Evolutionary conservation across 306 rosid genomes (phyloP), one percentile per base, ranked within the genome.

Genomic region (Acacia acuminata): DNA sequence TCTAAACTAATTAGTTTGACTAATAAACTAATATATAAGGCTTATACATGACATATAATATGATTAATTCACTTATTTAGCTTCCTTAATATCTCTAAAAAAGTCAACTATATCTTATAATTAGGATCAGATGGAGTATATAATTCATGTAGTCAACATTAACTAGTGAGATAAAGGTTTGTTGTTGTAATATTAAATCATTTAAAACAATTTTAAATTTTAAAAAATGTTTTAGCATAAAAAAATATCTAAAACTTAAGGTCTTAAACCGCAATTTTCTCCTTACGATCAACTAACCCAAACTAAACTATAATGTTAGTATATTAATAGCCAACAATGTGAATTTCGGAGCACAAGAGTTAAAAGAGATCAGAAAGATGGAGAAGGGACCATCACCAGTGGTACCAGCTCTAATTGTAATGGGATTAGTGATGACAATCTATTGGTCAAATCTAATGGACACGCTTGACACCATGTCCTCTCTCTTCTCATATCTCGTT

Each of bases 311-410:
- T 42, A 51, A 79, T 75, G 30, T n/a, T n/a, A 30, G 32, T 30
- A 84, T 77, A 76, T 78, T 61, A 25, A 25, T 61, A 61, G 27
- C 1, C 22, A 77, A 38, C 72, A 65, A 27, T 13, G 38, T 63
- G 15, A 56, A 30, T 20, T 2, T 24, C 20, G 60, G 5, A 71
- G 3, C 51, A 45, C 34, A 36, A 2, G 30, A 58, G 58, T 10
- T 11, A 3, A 4, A 4, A 58, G 65, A 81, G 73, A 61, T 30
- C 2, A 77, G 30, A 56, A n/a, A 71, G 38, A 92, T 90, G 97
- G 86, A 83, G 30, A 85, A 72, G 45, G 97, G 93, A 16, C 98
- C 98, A 75, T 95, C 97, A 51, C 97, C 97, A 43, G 9, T 93
- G 30, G n/a, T 91, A 3, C 97, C 97, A 30, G 82, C 77, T 70